Evolutionary conservation across 805 yeast genomes (phyloP).

Genomic region (Scheffersomyces ergatensis): DNA sequence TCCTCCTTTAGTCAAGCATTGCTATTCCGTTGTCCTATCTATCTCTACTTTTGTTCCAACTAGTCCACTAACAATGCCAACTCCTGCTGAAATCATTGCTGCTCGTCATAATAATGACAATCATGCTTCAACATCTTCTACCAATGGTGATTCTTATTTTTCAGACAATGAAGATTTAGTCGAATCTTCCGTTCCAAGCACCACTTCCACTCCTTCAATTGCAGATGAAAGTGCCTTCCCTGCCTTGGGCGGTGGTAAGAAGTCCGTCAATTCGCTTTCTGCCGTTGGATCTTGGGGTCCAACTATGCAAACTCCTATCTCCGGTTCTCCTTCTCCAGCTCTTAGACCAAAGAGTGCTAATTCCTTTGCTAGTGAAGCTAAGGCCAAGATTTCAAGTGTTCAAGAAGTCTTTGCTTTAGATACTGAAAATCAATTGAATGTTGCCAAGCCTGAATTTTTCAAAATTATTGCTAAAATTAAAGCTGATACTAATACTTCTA

Average conservation of each 20-base stretch:
- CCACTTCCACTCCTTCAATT: conserved; percentile 26
- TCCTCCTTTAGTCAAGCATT: neutral
- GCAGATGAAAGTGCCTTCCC: conserved; percentile 63
- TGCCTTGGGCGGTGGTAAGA: conserved; percentile 50
- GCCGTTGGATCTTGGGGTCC: conserved; percentile 40
- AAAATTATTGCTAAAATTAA: conserved; percentile 65
- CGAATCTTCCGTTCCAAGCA: conserved; percentile 11
- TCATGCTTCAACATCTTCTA: neutral
- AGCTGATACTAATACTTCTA: conserved; percentile 57
- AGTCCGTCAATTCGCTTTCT: conserved; percentile 18
- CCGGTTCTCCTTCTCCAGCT: conserved; percentile 16
- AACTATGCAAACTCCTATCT: conserved; percentile 19
- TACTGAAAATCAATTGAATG: conserved; percentile 62
- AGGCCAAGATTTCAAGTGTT: conserved; percentile 52
- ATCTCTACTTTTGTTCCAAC: neutral
- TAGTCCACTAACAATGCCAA: conserved; percentile 26
- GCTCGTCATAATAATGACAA: conserved; percentile 29
- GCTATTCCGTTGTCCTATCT: neutral
- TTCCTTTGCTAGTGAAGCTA: conserved; percentile 17
- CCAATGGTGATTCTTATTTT: conserved; percentile 3
- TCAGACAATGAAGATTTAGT: conserved; percentile 6
- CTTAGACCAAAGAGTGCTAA: conserved; percentile 6
- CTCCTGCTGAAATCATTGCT: conserved; percentile 49
- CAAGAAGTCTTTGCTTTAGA: conserved; percentile 81
- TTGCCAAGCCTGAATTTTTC: conserved; percentile 63